Conservation (phyloP, 1,139 yeast species). For the Blastobotrys indianensis region DNA sequence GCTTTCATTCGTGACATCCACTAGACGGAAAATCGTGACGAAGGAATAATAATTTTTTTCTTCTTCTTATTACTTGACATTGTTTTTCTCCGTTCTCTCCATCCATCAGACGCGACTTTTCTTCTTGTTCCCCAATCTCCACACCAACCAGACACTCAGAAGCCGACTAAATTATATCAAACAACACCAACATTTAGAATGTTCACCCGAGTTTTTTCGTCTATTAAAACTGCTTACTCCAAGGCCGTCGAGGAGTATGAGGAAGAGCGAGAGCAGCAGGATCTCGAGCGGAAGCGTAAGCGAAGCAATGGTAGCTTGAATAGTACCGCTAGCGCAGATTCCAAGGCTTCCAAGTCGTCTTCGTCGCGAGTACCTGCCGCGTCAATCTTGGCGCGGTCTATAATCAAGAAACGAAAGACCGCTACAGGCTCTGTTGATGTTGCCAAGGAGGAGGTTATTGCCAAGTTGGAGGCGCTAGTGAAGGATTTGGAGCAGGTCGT, state of each 20-base stretch:
- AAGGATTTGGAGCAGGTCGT: constrained; percentile 13
- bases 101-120: too few species aligned
- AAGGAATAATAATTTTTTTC: too few species aligned
- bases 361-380: not conserved
- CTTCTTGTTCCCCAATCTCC: too few species aligned
- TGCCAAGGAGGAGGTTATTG: constrained; percentile 8
- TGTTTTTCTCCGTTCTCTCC: too few species aligned
- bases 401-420: constrained; percentile 11
- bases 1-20: too few species aligned
- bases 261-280: constrained; percentile 11
- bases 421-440: constrained; percentile 3
- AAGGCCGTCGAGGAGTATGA: constrained; percentile 24
- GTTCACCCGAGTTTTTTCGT: constrained; percentile 16
- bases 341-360: not conserved
- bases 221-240: constrained; percentile 18
- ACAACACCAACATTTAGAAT: constrained; percentile 5
- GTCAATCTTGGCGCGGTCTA: constrained; percentile 2
- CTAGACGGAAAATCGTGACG: too few species aligned
- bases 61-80: too few species aligned
- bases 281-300: constrained; percentile 12
- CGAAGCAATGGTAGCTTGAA: constrained; percentile 3
- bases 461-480: constrained; percentile 12
- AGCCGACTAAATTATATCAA: too few species aligned
- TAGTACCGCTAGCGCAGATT: not conserved
- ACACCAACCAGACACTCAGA: too few species aligned